A percentile compares a stretch with the other conserved stretches of the same genome.
These are phyloP conservation scores for Phytophthora macrochlamydospora DNA, from an alignment of 352 stramenopile genomes.

Conservation along the genomic window DNA sequence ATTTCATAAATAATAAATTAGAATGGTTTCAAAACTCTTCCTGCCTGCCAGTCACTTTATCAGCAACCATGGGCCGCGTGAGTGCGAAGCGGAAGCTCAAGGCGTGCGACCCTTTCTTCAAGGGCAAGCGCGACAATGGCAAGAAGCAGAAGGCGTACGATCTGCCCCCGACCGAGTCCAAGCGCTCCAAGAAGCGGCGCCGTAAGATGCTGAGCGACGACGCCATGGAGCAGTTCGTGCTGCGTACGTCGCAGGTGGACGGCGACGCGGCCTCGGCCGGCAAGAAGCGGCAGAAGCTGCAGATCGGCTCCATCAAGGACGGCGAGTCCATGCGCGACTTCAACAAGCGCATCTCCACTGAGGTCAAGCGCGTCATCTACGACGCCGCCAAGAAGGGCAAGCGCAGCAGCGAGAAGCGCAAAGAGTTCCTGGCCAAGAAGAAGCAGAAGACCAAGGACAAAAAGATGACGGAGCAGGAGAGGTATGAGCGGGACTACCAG, in stretches of 20 bases:
- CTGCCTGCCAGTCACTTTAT: constrained; percentile 25
- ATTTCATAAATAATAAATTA: too few relatives aligned
- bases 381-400: constrained; percentile 79
- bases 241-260: constrained; percentile 54
- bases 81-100: constrained; percentile 85
- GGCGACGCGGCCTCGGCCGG: constrained; percentile 14
- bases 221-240: constrained; percentile 69
- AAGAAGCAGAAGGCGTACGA: constrained; percentile 78
- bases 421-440: constrained; percentile 76
- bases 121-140: constrained; percentile 72
- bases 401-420: constrained; percentile 79
- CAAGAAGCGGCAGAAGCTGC: constrained; percentile 56
- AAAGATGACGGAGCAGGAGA: constrained; percentile 85
- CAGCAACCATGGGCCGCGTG: constrained; percentile 62
- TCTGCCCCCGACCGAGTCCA: constrained; percentile 70
- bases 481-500: constrained; percentile 81
- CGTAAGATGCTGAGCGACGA: constrained; percentile 66
- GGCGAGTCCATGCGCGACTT: constrained; percentile 84
- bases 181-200: constrained; percentile 82
- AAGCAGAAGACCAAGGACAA: constrained; percentile 70
- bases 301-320: constrained; percentile 64
- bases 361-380: constrained; percentile 87
- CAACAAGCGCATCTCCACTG: constrained; percentile 83
- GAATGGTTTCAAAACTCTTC: too few relatives aligned
- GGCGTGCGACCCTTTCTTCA: constrained; percentile 88